phyloP scores from a whole-genome alignment of 257 asterid species.

The Pogostemon cablin region DNA sequence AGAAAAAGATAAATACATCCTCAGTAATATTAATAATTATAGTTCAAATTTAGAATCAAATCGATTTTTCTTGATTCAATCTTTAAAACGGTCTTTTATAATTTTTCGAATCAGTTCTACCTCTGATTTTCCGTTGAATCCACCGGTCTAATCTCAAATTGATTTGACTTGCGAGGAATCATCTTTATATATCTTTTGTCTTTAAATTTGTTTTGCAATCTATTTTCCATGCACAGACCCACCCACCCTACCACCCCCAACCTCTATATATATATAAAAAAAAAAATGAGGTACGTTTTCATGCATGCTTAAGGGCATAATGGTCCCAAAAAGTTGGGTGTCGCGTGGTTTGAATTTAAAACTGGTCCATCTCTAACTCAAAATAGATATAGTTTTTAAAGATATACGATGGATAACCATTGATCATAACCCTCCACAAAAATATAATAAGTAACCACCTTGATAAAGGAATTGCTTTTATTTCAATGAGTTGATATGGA shows the following conservation, averaged over 20 bases:
- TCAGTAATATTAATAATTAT: too few species aligned
- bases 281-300: background rate
- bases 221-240: conserved; percentile 24
- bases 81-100: too few species aligned
- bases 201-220: background rate
- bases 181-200: conserved; percentile 4
- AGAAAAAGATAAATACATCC: too few species aligned
- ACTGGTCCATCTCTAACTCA: conserved; percentile 14
- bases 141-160: too few species aligned
- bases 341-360: conserved; percentile 9
- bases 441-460: too few species aligned
- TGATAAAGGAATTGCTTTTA: too few species aligned
- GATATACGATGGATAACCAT: background rate
- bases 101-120: too few species aligned
- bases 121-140: too few species aligned
- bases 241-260: background rate
- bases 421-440: too few species aligned
- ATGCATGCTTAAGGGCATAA: conserved; percentile 24
- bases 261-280: background rate
- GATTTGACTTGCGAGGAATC: conserved; percentile 6
- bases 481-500: too few species aligned
- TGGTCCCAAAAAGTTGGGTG: conserved; percentile 30
- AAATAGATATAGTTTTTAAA: background rate
- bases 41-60: too few species aligned
- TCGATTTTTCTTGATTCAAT: too few species aligned